Evolutionary conservation across 179 eudicot species (phyloP).

Genomic region (Silene noctiflora): DNA sequence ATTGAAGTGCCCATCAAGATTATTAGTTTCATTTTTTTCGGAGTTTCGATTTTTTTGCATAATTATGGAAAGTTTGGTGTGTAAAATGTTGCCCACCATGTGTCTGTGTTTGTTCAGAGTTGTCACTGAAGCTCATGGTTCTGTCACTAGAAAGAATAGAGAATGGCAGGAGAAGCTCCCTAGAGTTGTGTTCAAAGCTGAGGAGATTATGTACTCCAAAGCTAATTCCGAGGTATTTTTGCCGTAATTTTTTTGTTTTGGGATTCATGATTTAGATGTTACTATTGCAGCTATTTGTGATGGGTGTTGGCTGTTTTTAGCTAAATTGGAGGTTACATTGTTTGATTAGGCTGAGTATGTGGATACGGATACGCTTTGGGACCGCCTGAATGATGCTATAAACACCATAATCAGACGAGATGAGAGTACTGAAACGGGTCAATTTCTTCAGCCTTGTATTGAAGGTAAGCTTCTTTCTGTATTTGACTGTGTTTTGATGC

Average conservation of each 20-base stretch:
- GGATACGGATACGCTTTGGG: conserved; percentile 78
- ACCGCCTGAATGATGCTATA: conserved; percentile 80
- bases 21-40: neutral
- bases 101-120: conserved; percentile 63
- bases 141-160: conserved; percentile 58
- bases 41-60: neutral
- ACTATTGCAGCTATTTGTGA: conserved; percentile 11
- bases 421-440: conserved; percentile 70
- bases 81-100: conserved; percentile 27
- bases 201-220: conserved; percentile 94
- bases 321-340: conserved; percentile 23
- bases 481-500: neutral
- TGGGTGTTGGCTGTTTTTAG: neutral
- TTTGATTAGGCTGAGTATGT: conserved; percentile 67
- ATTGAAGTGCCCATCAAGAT: neutral
- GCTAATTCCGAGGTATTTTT: conserved; percentile 88
- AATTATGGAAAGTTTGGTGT: conserved; percentile 2
- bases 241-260: neutral
- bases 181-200: conserved; percentile 75
- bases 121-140: conserved; percentile 54
- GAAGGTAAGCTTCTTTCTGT: conserved; percentile 55
- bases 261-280: conserved; percentile 9
- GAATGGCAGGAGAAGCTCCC: conserved; percentile 97
- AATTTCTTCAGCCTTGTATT: conserved; percentile 83
- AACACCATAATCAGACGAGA: conserved; percentile 84